phyloP scores from a whole-genome alignment of 805 yeast genomes.

The Scheffersomyces amazonensis region DNA sequence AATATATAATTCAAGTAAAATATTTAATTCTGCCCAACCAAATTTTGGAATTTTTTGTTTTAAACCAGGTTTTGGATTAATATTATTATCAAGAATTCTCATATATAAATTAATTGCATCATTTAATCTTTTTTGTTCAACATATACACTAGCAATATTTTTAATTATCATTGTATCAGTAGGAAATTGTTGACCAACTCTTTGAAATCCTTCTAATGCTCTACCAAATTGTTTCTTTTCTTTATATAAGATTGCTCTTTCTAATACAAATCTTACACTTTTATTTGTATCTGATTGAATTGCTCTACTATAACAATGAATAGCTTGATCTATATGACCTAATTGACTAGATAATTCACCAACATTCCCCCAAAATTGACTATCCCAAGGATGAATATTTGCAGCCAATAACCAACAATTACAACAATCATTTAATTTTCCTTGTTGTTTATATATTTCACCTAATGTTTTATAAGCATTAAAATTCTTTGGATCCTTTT shows the following conservation, averaged over 20 bases:
- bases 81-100: conserved; percentile 60
- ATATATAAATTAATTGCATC: conserved; percentile 76
- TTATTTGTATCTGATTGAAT: conserved; percentile 15
- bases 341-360: conserved; percentile 65
- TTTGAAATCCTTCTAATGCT: conserved; percentile 72
- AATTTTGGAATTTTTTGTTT: conserved; percentile 46
- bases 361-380: conserved; percentile 73
- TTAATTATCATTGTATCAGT: conserved; percentile 56
- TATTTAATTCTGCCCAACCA: conserved; percentile 87
- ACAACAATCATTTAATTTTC: conserved; percentile 68
- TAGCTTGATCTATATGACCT: conserved; percentile 72
- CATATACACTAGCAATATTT: conserved; percentile 52
- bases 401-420: conserved; percentile 83
- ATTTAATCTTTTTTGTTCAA: conserved; percentile 55
- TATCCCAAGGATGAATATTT: conserved; percentile 70
- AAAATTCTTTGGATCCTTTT: conserved; percentile 71
- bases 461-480: conserved; percentile 88
- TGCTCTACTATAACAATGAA: conserved; percentile 62
- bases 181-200: conserved; percentile 53
- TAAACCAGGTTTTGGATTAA: conserved; percentile 22
- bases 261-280: conserved; percentile 51
- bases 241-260: conserved; percentile 65
- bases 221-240: conserved; percentile 65
- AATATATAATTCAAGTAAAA: conserved; percentile 75
- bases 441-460: conserved; percentile 71